Evolutionary conservation across 2,329 filamentous ascomycete species (phyloP), one percentile per base, ranked within the genome.

Genomic region (Alternaria triticina): DNA sequence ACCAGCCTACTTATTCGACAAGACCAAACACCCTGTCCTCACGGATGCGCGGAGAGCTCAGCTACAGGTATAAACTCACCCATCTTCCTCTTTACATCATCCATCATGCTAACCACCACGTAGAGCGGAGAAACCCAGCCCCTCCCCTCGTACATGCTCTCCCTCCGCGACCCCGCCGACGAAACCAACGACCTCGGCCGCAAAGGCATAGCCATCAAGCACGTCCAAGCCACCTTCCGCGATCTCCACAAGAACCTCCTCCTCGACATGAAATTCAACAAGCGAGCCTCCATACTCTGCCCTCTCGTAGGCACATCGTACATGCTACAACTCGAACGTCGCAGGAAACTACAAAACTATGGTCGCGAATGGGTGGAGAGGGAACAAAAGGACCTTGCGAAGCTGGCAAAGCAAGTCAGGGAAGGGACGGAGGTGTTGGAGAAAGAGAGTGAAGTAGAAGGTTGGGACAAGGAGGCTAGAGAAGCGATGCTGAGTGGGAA

Each of bases 111-210:
- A 54, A 72, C 49, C n/a, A 9, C 13, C 3, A 33, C 15, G 7
- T 55, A 77, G 74, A 43, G 62, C 20, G 66, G 66, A 10, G 55
- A 49, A 45, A 17, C 7, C 6, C 50, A 67, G 10, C 68, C 66
- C 6, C 67, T 73, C 3, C 75, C 77, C 3, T 7, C 47, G 1
- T 78, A 70, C 62, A 72, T 86, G 54, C 79, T 89, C 54, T 86
- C 81, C 62, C 78, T 90, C 13, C 87, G 88, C 74, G 87, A 90
- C 68, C 88, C 88, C 0, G 85, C 86, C 8, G 83, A 89, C 70
- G 81, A 82, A 20, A 81, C 81, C 70, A 88, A 88, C 71, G 86
- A 90, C 70, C 80, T 89, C 1, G 88, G 88, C 33, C 77, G 79
- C 46, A 82, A 82, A 57, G 82, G 78, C 47, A 77, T 81, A 57